Conservation (phyloP, 345 rosid species). For the Gossypioides kirkii region DNA sequence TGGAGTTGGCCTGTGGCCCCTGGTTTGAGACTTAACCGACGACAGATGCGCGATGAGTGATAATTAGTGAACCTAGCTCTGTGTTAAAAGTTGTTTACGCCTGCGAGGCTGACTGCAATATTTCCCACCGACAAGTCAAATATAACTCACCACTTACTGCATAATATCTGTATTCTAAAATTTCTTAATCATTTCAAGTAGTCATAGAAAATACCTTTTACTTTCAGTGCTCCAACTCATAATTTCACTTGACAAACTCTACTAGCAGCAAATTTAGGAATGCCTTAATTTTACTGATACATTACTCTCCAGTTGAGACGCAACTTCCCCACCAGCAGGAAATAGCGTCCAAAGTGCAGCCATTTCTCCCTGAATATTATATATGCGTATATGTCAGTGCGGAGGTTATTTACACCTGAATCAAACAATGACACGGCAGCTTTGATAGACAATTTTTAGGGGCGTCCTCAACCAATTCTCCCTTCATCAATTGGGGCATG, state of each 20-base stretch:
- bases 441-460: background rate
- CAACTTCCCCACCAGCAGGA: background rate
- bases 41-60: background rate
- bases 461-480: no score
- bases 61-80: background rate
- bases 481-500: background rate
- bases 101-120: background rate
- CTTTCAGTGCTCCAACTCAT: slow-evolving; percentile 5
- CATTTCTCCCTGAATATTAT: background rate
- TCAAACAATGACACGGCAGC: background rate
- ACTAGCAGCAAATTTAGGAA: background rate
- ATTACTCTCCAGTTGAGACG: background rate
- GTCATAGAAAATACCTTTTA: background rate
- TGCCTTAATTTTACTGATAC: background rate
- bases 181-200: background rate
- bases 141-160: background rate
- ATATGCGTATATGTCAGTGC: no score
- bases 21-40: slow-evolving; percentile 6
- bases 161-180: background rate
- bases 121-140: slow-evolving; percentile 3
- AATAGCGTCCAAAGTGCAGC: background rate
- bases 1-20: slow-evolving; percentile 2
- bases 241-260: slow-evolving; percentile 8
- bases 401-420: background rate
- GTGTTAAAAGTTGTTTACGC: background rate